A percentile compares a stretch with the other conserved stretches of the same genome.
Evolutionary conservation across 2,329 filamentous ascomycete species (phyloP).

Genomic region (Beauveria sp.): DNA sequence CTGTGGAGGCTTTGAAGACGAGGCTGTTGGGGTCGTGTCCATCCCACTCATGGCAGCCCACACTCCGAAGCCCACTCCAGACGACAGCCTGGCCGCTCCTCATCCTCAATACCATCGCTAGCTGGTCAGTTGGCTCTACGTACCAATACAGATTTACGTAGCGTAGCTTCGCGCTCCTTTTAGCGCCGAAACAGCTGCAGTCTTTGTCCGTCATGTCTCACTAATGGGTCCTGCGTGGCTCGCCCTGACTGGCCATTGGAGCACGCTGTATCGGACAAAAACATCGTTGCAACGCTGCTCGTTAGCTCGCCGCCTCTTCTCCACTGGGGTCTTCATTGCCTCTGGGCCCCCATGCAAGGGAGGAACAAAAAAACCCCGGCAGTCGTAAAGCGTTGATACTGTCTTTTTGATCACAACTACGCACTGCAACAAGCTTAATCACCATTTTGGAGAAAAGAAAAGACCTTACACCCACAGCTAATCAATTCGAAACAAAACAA

Average conservation of each 20-base stretch:
- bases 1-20: slow-evolving; percentile 1
- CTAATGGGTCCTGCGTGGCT: not conserved
- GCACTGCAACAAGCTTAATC: no score
- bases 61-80: not conserved
- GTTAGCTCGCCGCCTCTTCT: not conserved
- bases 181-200: not conserved
- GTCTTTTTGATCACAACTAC: no score
- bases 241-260: not conserved
- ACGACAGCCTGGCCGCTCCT: not conserved
- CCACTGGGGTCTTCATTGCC: not conserved
- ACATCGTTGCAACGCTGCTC: not conserved
- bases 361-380: no score
- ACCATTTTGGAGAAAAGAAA: no score
- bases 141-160: not conserved
- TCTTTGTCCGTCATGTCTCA: not conserved
- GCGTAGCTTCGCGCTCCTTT: not conserved
- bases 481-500: no score
- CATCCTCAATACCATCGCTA: not conserved
- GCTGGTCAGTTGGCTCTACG: not conserved
- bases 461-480: no score
- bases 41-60: not conserved
- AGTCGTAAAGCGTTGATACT: no score
- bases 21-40: slow-evolving; percentile 1
- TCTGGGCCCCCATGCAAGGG: no score
- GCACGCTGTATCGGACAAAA: not conserved